Base-by-base conservation (phyloP, 1,284 basidiomycete species). In the Sporisorium scitamineum region DNA sequence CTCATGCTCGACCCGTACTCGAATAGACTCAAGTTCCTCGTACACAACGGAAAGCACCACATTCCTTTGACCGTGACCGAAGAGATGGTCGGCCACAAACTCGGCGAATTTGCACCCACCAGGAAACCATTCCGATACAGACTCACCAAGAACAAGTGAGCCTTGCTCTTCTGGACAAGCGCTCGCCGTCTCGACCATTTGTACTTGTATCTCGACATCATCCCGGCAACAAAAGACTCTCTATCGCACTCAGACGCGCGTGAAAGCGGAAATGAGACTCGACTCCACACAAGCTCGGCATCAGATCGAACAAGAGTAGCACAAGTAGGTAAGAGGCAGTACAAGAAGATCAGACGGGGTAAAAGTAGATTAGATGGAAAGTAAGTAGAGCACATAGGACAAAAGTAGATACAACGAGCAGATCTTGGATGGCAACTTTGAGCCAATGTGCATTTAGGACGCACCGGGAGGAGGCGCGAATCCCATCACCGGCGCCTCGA, bases 31-130 rank as follows among this genome's bases (percentile, higher is more conserved):
- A 91, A 91, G 61, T 97, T 97, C 85, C 88, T 93, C 85, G 94
- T 99, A 0, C 94, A 98, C 87, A 98, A 97, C 80, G 96, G 96
- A 50, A 94, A 93, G 87, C 90, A 93, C 78, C 97, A 95, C 85
- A 78, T 92, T 14, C 94, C 95, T 0, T 91, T 99, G 37, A 87
- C 89, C 37, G 89, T 99, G 65, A 94, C 93, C 14, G 94, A 96
- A 86, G 95, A 98, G 85, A 98, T 98, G 95, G 94, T 99, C 2
- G 96, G 96, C 0, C 95, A 98, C 86, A 98, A 99, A 86, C 87
- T 99, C 61, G 96, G 96, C 56, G 95, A 98, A 88, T 98, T 98
- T 86, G 89, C 94, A 20, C 89, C 92, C 68, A 97, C 95, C 45
- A 91, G 93, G 86, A 89, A 89, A 81, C 87, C 86, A 58, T 89